Evolutionary conservation across 768 basidiomycete genomes (phyloP).

Genomic region (Chalciporus sphaerocephalus): DNA sequence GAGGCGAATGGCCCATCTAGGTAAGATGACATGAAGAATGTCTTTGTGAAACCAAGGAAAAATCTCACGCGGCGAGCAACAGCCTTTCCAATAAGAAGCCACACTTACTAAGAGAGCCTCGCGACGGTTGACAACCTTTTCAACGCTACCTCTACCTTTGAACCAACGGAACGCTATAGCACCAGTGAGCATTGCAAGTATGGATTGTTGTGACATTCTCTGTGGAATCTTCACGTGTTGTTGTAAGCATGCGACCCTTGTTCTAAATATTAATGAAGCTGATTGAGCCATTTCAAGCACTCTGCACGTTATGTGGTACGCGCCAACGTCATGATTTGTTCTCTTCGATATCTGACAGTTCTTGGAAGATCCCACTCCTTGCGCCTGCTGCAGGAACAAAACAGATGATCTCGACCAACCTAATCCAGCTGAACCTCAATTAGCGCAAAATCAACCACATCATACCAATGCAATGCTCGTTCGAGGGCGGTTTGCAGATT

Average conservation of each 20-base stretch:
- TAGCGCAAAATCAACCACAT: slow-evolving; percentile 19
- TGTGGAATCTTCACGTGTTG: slow-evolving; percentile 20
- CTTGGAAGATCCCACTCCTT: slow-evolving; percentile 9
- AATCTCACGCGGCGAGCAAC: too few relatives aligned
- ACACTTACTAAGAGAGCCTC: too few relatives aligned
- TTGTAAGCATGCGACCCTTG: slow-evolving; percentile 6
- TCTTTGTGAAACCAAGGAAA: too few relatives aligned
- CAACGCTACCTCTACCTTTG: background rate
- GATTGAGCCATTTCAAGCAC: slow-evolving; percentile 1
- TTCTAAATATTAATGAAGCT: background rate
- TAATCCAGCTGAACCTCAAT: background rate
- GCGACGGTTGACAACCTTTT: too few relatives aligned
- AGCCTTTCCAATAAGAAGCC: too few relatives aligned
- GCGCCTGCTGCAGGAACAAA: slow-evolving; percentile 17
- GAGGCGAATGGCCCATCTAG: too few relatives aligned
- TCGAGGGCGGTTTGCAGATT: slow-evolving; percentile 12
- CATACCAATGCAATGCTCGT: slow-evolving; percentile 10
- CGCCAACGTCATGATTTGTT: background rate
- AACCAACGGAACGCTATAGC: too few relatives aligned
- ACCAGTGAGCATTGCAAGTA: background rate
- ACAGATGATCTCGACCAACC: slow-evolving; percentile 1
- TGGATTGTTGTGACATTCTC: slow-evolving; percentile 26
- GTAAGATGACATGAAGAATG: too few relatives aligned
- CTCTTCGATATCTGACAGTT: slow-evolving; percentile 1
- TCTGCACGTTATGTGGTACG: slow-evolving; percentile 18